Evolutionary conservation across 805 yeast genomes (phyloP).

Genomic region (Ogataea chonburiensis): DNA sequence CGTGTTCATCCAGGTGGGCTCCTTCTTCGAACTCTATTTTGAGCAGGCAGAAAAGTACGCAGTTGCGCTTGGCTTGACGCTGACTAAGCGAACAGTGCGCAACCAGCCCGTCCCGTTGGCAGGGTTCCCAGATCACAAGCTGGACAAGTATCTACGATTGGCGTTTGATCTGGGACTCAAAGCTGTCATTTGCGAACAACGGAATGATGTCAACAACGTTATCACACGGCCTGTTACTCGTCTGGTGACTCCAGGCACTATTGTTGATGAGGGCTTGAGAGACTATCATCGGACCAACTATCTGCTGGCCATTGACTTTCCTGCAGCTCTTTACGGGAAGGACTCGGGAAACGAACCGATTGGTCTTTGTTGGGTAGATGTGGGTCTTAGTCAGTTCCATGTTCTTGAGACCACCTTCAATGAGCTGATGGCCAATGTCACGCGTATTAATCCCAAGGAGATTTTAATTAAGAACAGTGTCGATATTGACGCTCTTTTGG

Average conservation of each 20-base stretch:
- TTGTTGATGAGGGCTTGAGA: slow-evolving; percentile 81
- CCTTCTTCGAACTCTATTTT: slow-evolving; percentile 84
- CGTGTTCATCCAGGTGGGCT: slow-evolving; percentile 78
- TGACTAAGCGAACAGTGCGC: slow-evolving; percentile 54
- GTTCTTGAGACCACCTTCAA: slow-evolving; percentile 62
- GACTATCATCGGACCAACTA: slow-evolving; percentile 71
- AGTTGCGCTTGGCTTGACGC: slow-evolving; percentile 65
- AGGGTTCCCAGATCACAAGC: slow-evolving; percentile 77
- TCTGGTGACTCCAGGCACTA: slow-evolving; percentile 88
- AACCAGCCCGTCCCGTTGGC: slow-evolving; percentile 69
- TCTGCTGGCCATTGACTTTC: slow-evolving; percentile 63
- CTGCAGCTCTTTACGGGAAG: slow-evolving; percentile 43
- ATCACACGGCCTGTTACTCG: slow-evolving; percentile 72
- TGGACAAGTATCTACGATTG: slow-evolving; percentile 70
- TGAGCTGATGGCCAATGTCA: slow-evolving; percentile 65
- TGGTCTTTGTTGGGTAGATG: slow-evolving; percentile 87
- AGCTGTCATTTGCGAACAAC: slow-evolving; percentile 84
- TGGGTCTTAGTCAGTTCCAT: slow-evolving; percentile 76
- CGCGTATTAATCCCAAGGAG: slow-evolving; percentile 81
- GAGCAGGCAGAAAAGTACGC: slow-evolving; percentile 82
- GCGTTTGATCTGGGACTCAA: slow-evolving; percentile 67
- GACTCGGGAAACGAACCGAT: slow-evolving; percentile 41
- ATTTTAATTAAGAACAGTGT: slow-evolving; percentile 56
- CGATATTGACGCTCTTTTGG: slow-evolving; percentile 37
- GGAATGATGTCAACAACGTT: slow-evolving; percentile 30